Evolutionary conservation across 352 stramenopile species (phyloP).

Genomic region (Pythium apleroticum): DNA sequence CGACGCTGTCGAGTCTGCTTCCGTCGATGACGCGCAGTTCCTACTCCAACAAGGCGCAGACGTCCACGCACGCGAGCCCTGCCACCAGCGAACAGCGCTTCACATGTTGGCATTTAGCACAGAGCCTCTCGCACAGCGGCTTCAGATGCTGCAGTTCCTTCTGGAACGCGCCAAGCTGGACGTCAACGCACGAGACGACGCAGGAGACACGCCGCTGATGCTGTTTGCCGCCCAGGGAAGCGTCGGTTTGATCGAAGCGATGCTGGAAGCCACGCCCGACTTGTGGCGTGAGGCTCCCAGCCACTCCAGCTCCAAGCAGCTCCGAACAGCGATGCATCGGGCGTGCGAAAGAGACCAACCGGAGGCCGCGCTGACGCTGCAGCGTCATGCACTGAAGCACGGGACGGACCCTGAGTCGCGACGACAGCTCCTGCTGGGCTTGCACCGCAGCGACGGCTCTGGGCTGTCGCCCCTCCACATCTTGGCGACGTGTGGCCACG

Average conservation of each 20-base stretch:
- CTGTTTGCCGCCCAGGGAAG: conserved; percentile 52
- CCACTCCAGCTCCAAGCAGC: conserved; percentile 36
- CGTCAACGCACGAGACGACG: conserved; percentile 40
- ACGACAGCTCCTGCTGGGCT: conserved; percentile 5
- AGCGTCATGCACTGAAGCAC: conserved; percentile 32
- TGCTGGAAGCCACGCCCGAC: conserved; percentile 34
- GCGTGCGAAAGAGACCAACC: conserved; percentile 65
- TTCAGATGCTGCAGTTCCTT: conserved; percentile 60
- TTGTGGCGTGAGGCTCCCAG: conserved; percentile 29
- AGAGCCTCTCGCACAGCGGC: conserved; percentile 40
- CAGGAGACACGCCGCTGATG: conserved; percentile 53
- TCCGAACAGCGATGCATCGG: conserved; percentile 36
- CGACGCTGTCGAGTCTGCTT: conserved; percentile 52
- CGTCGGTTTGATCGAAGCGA: conserved; percentile 41
- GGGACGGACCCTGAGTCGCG: neutral
- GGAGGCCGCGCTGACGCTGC: conserved; percentile 47
- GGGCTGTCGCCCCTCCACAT: conserved; percentile 50
- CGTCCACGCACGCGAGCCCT: conserved; percentile 37
- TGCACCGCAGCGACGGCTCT: conserved; percentile 34
- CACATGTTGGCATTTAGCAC: conserved; percentile 59
- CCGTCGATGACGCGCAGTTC: conserved; percentile 55
- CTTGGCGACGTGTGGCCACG: conserved; percentile 39
- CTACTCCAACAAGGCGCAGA: conserved; percentile 46
- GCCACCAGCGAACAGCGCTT: conserved; percentile 45
- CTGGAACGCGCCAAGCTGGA: conserved; percentile 34